Evolutionary conservation across 2,329 filamentous ascomycete species (phyloP).

Genomic region (Onygenales sp.): DNA sequence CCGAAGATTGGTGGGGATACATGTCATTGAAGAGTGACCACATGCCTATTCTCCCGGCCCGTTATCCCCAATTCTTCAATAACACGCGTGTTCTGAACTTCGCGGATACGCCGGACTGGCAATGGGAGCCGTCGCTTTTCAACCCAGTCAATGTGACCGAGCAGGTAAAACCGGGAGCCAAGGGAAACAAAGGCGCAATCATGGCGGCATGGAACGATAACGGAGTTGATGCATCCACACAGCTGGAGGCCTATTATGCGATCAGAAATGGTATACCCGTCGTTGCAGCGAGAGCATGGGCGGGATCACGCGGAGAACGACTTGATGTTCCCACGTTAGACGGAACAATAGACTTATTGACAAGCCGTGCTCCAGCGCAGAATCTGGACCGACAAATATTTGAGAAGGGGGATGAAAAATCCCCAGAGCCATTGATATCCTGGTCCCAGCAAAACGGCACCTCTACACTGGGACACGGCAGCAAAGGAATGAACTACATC

Average conservation of each 20-base stretch:
- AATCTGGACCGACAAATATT: slow-evolving; percentile 39
- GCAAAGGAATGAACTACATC: slow-evolving; percentile 50
- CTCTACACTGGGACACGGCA: slow-evolving; percentile 35
- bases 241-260: slow-evolving; percentile 44
- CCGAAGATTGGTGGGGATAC: slow-evolving; percentile 47
- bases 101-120: slow-evolving; percentile 33
- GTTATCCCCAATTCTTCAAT: slow-evolving; percentile 40
- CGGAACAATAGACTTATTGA: slow-evolving; percentile 32
- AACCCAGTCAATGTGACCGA: slow-evolving; percentile 40
- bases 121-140: slow-evolving; percentile 43
- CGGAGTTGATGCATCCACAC: slow-evolving; percentile 42
- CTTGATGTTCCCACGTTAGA: slow-evolving; percentile 33
- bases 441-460: slow-evolving; percentile 25
- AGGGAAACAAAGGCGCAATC: slow-evolving; percentile 40
- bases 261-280: slow-evolving; percentile 43
- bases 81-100: slow-evolving; percentile 41
- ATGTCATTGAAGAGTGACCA: slow-evolving; percentile 48
- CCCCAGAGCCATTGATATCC: slow-evolving; percentile 16
- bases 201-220: slow-evolving; percentile 48
- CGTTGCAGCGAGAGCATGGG: slow-evolving; percentile 46
- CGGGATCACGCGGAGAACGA: slow-evolving; percentile 34
- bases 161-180: slow-evolving; percentile 33
- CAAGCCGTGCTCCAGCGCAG: slow-evolving; percentile 35
- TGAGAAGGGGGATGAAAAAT: slow-evolving; percentile 26
- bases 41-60: slow-evolving; percentile 40